Evolutionary conservation across 2,329 filamentous ascomycete genomes (phyloP).

Genomic region (Podosphaera aphanis): DNA sequence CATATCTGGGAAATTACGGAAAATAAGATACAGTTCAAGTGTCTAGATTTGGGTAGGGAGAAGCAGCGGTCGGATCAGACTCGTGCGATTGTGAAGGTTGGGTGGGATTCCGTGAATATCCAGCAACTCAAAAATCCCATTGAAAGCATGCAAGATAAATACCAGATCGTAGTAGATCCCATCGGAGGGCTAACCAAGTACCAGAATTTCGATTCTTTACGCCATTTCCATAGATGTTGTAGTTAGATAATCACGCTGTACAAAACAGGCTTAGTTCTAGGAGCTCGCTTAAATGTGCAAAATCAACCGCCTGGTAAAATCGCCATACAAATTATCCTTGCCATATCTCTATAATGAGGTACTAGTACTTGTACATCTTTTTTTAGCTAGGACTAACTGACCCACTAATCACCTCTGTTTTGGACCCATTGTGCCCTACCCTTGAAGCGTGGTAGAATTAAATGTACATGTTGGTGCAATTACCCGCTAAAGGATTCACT

Average conservation of each 20-base stretch:
- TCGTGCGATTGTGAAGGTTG: constrained; percentile 3
- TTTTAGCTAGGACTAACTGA: too few relatives aligned
- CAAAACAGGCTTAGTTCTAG: neutral
- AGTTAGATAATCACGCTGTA: neutral
- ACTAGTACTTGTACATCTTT: too few relatives aligned
- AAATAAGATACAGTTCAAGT: neutral
- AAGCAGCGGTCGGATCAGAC: constrained; percentile 1
- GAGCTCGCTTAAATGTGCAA: neutral
- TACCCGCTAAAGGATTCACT: too few relatives aligned
- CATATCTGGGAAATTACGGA: neutral
- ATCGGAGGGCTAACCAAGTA: neutral
- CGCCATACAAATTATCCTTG: neutral
- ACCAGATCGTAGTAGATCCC: constrained; percentile 3
- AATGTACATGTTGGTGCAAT: too few relatives aligned
- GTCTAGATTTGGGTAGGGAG: neutral
- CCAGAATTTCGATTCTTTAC: neutral
- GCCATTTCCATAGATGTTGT: neutral
- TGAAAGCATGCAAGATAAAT: constrained; percentile 1
- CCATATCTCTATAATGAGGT: neutral
- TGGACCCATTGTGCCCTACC: too few relatives aligned
- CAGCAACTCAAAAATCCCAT: constrained; percentile 2
- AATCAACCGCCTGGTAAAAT: neutral
- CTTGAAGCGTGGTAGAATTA: too few relatives aligned
- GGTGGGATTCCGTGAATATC: constrained; percentile 6
- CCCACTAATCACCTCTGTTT: too few relatives aligned